A percentile compares a stretch with the other conserved stretches of the same genome.
phyloP scores from a whole-genome alignment of 1,284 basidiomycete genomes.

The Malassezia slooffiae region DNA sequence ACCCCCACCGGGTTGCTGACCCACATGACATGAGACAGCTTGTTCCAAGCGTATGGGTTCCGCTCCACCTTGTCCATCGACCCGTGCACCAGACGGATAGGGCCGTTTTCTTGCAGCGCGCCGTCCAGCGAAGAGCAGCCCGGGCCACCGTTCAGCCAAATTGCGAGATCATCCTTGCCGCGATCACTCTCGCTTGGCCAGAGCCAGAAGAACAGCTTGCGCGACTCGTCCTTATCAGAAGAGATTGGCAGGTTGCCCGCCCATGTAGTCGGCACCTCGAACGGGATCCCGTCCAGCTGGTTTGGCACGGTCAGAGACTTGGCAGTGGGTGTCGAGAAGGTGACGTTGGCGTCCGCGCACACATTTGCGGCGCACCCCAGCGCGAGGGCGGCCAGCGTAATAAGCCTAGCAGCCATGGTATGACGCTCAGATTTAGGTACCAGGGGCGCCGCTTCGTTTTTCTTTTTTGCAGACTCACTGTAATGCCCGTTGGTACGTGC shows the following conservation, averaged over 20 bases:
- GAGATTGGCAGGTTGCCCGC: constrained; percentile 32
- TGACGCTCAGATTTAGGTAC: too few species aligned
- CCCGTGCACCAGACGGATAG: constrained; percentile 57
- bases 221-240: constrained; percentile 12
- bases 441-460: too few species aligned
- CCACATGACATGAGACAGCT: constrained; percentile 60
- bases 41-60: constrained; percentile 70
- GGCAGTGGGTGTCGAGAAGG: too few species aligned
- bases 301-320: too few species aligned
- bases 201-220: constrained; percentile 71
- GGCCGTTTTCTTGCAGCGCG: constrained; percentile 68
- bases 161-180: constrained; percentile 62
- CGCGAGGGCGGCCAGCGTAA: too few species aligned
- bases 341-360: too few species aligned
- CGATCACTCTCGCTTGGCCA: constrained; percentile 65
- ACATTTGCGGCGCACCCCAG: too few species aligned
- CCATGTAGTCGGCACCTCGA: constrained; percentile 26
- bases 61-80: constrained; percentile 54
- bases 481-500: too few species aligned
- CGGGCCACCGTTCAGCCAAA: constrained; percentile 53
- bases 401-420: too few species aligned
- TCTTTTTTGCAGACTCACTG: too few species aligned
- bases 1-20: constrained; percentile 75
- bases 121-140: constrained; percentile 68
- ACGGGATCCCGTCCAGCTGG: constrained; percentile 24